These are phyloP conservation scores for Russula olivacea DNA, from an alignment of 768 basidiomycete genomes.

Conservation along the genomic window DNA sequence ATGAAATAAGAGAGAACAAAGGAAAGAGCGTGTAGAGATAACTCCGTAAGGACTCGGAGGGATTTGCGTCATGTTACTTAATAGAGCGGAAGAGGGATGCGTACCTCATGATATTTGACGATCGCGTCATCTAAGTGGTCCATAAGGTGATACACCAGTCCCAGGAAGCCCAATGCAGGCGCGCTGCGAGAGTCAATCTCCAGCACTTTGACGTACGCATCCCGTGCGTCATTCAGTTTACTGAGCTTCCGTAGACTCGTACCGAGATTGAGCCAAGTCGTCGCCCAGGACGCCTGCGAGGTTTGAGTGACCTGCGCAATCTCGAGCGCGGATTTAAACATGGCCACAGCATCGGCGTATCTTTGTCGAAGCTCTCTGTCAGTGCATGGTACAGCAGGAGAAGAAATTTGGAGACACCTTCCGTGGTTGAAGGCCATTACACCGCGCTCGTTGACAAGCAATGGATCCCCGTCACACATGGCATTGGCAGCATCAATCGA, in stretches of 20 bases:
- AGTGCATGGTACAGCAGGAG: background rate
- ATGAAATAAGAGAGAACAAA: background rate
- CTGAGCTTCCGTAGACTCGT: slow-evolving; percentile 79
- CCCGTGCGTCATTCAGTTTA: slow-evolving; percentile 55
- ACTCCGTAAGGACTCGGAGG: background rate
- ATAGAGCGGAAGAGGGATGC: slow-evolving; percentile 24
- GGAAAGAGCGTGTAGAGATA: background rate
- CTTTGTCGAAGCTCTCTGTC: slow-evolving; percentile 37
- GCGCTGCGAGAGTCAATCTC: slow-evolving; percentile 83
- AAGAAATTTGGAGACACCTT: slow-evolving; percentile 46
- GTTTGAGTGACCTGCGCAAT: slow-evolving; percentile 81
- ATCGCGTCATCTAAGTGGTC: slow-evolving; percentile 76
- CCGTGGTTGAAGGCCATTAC: slow-evolving; percentile 87
- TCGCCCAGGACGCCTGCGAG: slow-evolving; percentile 79
- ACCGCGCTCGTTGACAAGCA: slow-evolving; percentile 87
- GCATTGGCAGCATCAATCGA: slow-evolving; percentile 74
- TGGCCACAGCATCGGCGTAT: slow-evolving; percentile 59
- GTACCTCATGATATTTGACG: slow-evolving; percentile 85
- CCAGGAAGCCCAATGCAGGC: slow-evolving; percentile 78
- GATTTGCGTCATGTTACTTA: background rate
- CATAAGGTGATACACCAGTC: slow-evolving; percentile 78
- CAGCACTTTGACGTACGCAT: slow-evolving; percentile 71
- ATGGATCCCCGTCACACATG: slow-evolving; percentile 83
- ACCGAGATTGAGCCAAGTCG: slow-evolving; percentile 89
- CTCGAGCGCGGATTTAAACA: slow-evolving; percentile 74